phyloP scores from a whole-genome alignment of 169 alveolate species.

The Theileria parva region DNA sequence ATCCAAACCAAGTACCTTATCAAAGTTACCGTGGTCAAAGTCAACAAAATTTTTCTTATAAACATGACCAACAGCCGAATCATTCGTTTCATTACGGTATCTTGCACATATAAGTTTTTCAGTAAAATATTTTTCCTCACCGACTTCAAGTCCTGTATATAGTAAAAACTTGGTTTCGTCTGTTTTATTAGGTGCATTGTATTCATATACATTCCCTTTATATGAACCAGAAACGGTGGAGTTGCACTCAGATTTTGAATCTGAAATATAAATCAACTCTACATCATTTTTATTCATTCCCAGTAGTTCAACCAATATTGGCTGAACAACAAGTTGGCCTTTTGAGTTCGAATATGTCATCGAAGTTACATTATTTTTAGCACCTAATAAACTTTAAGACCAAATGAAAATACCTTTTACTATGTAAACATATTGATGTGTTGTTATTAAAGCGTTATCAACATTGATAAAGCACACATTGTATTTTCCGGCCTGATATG shows the following conservation, averaged over 20 bases:
- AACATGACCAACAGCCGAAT: constrained; percentile 27
- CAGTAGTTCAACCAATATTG: constrained; percentile 17
- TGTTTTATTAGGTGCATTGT: not conserved
- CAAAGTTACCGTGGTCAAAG: not conserved
- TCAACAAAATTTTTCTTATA: constrained; percentile 19
- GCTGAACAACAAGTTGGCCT: constrained; percentile 9
- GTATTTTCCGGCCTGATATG: constrained; percentile 15
- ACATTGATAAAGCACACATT: constrained; percentile 16
- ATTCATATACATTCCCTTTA: constrained; percentile 22
- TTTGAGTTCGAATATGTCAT: constrained; percentile 13
- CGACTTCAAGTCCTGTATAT: not conserved
- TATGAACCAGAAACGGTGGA: constrained; percentile 27
- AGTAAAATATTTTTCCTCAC: not conserved
- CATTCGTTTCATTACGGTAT: not conserved
- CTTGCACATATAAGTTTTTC: constrained; percentile 20
- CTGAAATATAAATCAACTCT: constrained; percentile 15
- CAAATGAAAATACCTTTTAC: constrained; percentile 4
- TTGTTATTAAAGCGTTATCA: not conserved
- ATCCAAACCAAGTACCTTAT: not conserved
- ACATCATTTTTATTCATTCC: not conserved
- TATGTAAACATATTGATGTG: not conserved
- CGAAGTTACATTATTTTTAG: constrained; percentile 21
- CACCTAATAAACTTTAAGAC: constrained; percentile 16
- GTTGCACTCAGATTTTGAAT: constrained; percentile 20
- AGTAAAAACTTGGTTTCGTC: not conserved